These are phyloP conservation scores for Pistacia integerrima DNA, from an alignment of 345 rosid species.

Conservation along the genomic window DNA sequence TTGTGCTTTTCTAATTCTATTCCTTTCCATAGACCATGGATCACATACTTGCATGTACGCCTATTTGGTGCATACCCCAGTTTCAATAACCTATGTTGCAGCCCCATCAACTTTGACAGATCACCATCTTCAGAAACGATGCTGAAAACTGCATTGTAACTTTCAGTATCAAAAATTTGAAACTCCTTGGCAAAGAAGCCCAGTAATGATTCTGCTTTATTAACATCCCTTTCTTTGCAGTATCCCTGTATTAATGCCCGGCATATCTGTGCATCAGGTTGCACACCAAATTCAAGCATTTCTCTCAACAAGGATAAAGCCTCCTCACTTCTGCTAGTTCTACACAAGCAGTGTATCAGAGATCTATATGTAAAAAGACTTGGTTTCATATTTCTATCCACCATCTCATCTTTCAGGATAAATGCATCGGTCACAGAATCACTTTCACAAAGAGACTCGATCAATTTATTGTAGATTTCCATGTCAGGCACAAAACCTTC, in stretches of 20 bases:
- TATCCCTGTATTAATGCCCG: conserved; percentile 52
- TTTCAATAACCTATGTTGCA: conserved; percentile 68
- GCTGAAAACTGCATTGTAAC: conserved; percentile 55
- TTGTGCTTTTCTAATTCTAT: conserved; percentile 12
- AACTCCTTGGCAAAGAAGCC: conserved; percentile 59
- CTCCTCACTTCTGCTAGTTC: conserved; percentile 45
- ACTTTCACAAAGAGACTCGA: conserved; percentile 52
- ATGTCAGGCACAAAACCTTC: conserved; percentile 47
- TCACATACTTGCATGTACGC: conserved; percentile 53
- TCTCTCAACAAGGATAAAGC: conserved; percentile 64
- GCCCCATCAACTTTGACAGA: conserved; percentile 45
- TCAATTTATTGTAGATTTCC: conserved; percentile 47
- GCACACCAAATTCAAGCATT: conserved; percentile 55
- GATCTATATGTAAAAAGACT: conserved; percentile 43
- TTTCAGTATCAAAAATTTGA: conserved; percentile 53
- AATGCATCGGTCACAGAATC: conserved; percentile 54
- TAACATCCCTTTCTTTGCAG: conserved; percentile 50
- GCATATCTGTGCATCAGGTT: conserved; percentile 59
- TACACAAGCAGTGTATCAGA: conserved; percentile 60
- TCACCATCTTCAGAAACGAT: conserved; percentile 45
- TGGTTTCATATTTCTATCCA: conserved; percentile 28
- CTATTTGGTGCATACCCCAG: conserved; percentile 68
- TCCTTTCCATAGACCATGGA: conserved; percentile 43
- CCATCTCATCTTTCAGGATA: conserved; percentile 56
- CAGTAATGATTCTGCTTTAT: conserved; percentile 61